Percentiles rank a stretch among this genome's conserved stretches.
Conservation (phyloP, 2,329 filamentous ascomycete species). For the Clonostachys solani region DNA sequence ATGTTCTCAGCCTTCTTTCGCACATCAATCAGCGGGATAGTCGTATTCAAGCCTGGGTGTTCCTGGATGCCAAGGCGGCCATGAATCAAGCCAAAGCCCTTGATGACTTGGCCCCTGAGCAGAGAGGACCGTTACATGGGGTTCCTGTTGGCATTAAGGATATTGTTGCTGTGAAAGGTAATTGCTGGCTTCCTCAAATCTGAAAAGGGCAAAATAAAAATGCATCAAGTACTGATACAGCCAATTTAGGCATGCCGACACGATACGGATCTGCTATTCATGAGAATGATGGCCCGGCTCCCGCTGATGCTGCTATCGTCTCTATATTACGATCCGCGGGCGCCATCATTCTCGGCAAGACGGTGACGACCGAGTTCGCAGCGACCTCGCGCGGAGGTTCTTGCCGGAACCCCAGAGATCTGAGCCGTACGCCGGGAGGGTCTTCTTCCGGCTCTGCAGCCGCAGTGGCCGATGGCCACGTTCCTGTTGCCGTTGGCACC, state of each 20-base stretch:
- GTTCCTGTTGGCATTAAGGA: slow-evolving; percentile 55
- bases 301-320: slow-evolving; percentile 45
- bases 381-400: slow-evolving; percentile 40
- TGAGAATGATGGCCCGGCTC: slow-evolving; percentile 25
- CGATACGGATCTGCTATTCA: slow-evolving; percentile 49
- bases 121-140: slow-evolving; percentile 52
- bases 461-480: slow-evolving; percentile 58
- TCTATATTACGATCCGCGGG: slow-evolving; percentile 45
- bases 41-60: slow-evolving; percentile 44
- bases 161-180: slow-evolving; percentile 51
- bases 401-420: slow-evolving; percentile 40
- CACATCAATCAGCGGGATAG: slow-evolving; percentile 37
- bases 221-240: neutral
- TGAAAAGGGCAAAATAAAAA: neutral
- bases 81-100: slow-evolving; percentile 42
- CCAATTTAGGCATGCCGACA: slow-evolving; percentile 43
- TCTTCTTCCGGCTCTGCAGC: slow-evolving; percentile 61
- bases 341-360: slow-evolving; percentile 41
- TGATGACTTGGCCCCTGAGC: slow-evolving; percentile 37
- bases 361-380: slow-evolving; percentile 56
- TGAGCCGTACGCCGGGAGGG: slow-evolving; percentile 55
- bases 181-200: slow-evolving; percentile 11
- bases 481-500: slow-evolving; percentile 51
- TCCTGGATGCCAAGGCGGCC: slow-evolving; percentile 35
- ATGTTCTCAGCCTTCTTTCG: slow-evolving; percentile 39